Base-by-base conservation (phyloP, 495 filamentous ascomycete genomes). In the Talaromyces trachyspermus region DNA sequence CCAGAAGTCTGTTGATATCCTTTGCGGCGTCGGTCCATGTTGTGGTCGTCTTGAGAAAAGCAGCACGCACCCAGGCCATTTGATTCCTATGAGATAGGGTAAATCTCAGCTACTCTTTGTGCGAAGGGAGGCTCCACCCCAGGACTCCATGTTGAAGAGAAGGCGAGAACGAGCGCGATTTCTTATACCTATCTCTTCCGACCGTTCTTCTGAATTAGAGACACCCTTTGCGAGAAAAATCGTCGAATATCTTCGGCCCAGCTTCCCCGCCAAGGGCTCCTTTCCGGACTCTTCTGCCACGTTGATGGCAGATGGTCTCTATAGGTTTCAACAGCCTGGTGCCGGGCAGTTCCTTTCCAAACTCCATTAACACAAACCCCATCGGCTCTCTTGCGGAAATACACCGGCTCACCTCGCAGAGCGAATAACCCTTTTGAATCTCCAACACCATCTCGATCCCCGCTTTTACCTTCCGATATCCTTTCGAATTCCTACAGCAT, bases 281-380 rank as follows among this genome's bases (percentile, higher is more conserved):
- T 50, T 52, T 56, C 58, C 58, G 64, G 63, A 66, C 58, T 66
- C 64, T 55, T 70, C 64, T 65, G 66, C 64, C 65, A 62, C 66
- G 63, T 74, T 84, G 80, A 89, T 89, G 85, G 85, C 85, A 79
- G 85, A 89, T 86, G 85, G 80, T 82, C 74, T 73, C 63, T 80
- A 84, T 74, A 80, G 81, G 67, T 85, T 81, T 76, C 78, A 80
- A 69, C 78, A 83, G 75, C 68, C 80, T 73, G 78, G 77, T 68
- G 72, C 77, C 70, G 76, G 79, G 65, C 78, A 77, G 60, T 80
- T 77, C 60, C 69, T 61, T 82, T 75, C 54, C 70, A 72, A 62
- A 67, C 76, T 52, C 71, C 78, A 61, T 58, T 62, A 43, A 66
- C 69, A 50, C 71, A 19, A 32, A 54, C 38, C 51, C 71, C 69